Conservation (phyloP, 1,284 basidiomycete genomes). For the Clitocybe nebularis region DNA sequence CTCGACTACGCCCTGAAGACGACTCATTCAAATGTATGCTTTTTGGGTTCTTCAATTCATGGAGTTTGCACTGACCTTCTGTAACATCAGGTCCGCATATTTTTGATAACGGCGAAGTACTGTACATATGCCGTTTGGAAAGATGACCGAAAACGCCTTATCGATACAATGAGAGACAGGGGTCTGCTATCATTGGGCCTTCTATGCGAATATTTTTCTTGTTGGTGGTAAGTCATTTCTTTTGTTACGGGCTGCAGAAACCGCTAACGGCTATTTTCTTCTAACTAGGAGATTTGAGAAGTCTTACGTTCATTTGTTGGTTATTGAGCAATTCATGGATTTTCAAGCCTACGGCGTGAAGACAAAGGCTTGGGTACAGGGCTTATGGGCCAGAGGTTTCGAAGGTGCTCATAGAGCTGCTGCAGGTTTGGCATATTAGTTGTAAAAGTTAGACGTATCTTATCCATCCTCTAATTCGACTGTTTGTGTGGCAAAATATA, state of each 20-base stretch:
- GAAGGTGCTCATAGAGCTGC: slow-evolving; percentile 66
- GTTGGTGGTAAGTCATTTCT: slow-evolving; percentile 56
- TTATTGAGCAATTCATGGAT: slow-evolving; percentile 67
- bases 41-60: slow-evolving; percentile 2
- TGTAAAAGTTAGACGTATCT: neutral
- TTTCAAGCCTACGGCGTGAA: slow-evolving; percentile 58
- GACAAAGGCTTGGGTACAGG: slow-evolving; percentile 62
- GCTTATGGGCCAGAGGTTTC: slow-evolving; percentile 53
- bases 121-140: slow-evolving; percentile 84
- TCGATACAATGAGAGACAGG: slow-evolving; percentile 42
- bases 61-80: neutral
- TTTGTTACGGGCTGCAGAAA: slow-evolving; percentile 4
- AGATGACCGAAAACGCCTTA: slow-evolving; percentile 62
- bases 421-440: slow-evolving; percentile 49
- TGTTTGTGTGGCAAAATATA: neutral
- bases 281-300: slow-evolving; percentile 62
- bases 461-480: neutral
- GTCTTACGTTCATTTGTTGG: slow-evolving; percentile 44
- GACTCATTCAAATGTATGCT: slow-evolving; percentile 65
- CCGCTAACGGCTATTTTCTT: too few species aligned
- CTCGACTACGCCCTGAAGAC: slow-evolving; percentile 71
- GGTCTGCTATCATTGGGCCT: slow-evolving; percentile 51
- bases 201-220: slow-evolving; percentile 51
- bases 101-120: slow-evolving; percentile 89
- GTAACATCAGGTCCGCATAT: slow-evolving; percentile 66